These are phyloP conservation scores for Ascoidea tarda DNA, from an alignment of 805 yeast species.

Conservation along the genomic window DNA sequence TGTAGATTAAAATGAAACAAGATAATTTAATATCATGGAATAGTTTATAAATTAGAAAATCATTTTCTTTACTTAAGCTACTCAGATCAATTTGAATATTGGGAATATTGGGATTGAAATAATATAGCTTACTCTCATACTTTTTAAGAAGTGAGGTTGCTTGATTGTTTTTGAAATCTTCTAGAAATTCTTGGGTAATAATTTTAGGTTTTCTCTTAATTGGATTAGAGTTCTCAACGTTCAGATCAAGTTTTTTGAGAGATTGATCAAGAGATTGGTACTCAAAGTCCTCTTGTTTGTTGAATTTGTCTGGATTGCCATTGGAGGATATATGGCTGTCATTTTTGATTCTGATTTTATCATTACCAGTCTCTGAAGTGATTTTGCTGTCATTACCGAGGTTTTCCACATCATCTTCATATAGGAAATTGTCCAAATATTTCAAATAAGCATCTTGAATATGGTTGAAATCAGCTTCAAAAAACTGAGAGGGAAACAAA, in stretches of 20 bases:
- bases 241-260: not conserved
- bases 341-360: no score
- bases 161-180: not conserved
- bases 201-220: no score
- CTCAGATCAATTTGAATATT: no score
- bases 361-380: not conserved
- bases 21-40: constrained; percentile 58
- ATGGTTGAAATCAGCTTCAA: not conserved
- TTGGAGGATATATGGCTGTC: not conserved
- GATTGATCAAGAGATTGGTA: not conserved
- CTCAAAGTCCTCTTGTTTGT: not conserved
- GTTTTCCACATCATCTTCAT: not conserved
- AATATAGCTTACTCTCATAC: no score
- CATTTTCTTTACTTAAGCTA: constrained; percentile 22
- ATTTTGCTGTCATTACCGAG: not conserved
- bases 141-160: not conserved
- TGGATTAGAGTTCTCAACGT: not conserved
- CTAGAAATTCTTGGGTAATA: not conserved
- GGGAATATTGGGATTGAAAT: not conserved
- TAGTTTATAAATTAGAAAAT: constrained; percentile 35
- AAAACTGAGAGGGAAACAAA: not conserved
- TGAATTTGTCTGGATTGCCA: no score
- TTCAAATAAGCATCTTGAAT: not conserved
- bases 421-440: no score
- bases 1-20: constrained; percentile 12